phyloP scores from a whole-genome alignment of 1,284 basidiomycete genomes.

The Mycena citricolor region DNA sequence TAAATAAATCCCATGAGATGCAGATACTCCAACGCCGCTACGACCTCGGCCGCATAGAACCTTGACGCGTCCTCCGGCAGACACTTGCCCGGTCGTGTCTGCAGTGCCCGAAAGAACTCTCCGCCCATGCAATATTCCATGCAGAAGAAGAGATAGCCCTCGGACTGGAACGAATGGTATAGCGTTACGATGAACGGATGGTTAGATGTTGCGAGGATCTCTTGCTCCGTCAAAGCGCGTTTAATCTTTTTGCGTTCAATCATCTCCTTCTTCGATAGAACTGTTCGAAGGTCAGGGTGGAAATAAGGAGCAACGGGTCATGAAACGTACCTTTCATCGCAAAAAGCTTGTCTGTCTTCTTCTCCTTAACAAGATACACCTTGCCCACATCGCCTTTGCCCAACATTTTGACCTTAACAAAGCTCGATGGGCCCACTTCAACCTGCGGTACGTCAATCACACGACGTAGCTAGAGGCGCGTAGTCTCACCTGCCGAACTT shows the following conservation, averaged over 20 bases:
- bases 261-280: constrained; percentile 97
- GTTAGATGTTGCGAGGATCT: constrained; percentile 93
- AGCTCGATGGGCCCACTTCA: constrained; percentile 88
- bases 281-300: constrained; percentile 46
- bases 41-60: constrained; percentile 99
- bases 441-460: constrained; percentile 49
- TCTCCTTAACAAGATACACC: constrained; percentile 94
- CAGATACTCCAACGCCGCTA: constrained; percentile 95
- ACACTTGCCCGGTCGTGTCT: constrained; percentile 94
- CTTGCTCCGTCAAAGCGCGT: constrained; percentile 93
- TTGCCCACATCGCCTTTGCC: constrained; percentile 96
- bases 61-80: constrained; percentile 92
- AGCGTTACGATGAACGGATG: constrained; percentile 98
- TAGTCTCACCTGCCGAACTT: constrained; percentile 76
- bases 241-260: constrained; percentile 98
- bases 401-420: constrained; percentile 92
- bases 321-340: constrained; percentile 88
- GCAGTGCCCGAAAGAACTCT: constrained; percentile 97
- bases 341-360: constrained; percentile 90
- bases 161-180: constrained; percentile 98
- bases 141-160: constrained; percentile 95
- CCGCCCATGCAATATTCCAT: constrained; percentile 99
- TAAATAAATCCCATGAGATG: constrained; percentile 99
- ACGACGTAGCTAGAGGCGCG: constrained; percentile 5
- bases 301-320: constrained; percentile 16